These are phyloP conservation scores for Fusarium secorum DNA, from an alignment of 2,329 filamentous ascomycete genomes.

Conservation along the genomic window DNA sequence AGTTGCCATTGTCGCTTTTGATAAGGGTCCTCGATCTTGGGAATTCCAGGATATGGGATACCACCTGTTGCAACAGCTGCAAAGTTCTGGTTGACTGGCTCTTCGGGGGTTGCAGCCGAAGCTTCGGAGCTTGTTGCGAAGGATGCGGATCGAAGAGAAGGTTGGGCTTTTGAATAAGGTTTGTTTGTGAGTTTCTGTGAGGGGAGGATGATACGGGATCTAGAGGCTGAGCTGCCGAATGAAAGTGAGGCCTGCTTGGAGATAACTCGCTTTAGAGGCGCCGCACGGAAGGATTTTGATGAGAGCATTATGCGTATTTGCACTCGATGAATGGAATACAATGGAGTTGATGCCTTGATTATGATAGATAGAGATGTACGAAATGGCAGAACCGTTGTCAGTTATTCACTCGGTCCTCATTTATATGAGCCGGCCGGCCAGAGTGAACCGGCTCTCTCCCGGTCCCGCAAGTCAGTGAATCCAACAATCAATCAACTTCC, in stretches of 20 bases:
- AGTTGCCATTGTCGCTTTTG: conserved; percentile 47
- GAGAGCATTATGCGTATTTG: conserved; percentile 22
- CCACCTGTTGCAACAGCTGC: conserved; percentile 43
- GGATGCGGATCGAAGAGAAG: background rate
- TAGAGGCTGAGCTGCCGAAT: conserved; percentile 14
- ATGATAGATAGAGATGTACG: background rate
- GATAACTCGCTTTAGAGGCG: conserved; percentile 18
- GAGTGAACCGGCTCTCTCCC: background rate
- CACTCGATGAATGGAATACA: background rate
- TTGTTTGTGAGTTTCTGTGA: conserved; percentile 1
- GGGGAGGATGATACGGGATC: background rate
- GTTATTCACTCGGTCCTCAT: background rate
- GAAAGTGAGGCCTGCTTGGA: conserved; percentile 15
- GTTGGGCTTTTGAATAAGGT: background rate
- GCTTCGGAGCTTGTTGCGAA: conserved; percentile 36
- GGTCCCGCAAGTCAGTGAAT: conserved; percentile 20
- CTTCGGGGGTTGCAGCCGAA: background rate
- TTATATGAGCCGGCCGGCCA: background rate
- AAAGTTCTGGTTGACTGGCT: conserved; percentile 36
- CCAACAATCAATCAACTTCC: conserved; percentile 10
- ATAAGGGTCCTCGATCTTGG: conserved; percentile 60
- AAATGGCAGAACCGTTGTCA: background rate
- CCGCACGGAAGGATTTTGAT: conserved; percentile 4
- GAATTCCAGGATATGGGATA: conserved; percentile 58
- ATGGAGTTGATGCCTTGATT: background rate